Evolutionary conservation across 805 yeast species (phyloP), one percentile per base, ranked within the genome.

Genomic region (Saccharomycopsis lassenensis): DNA sequence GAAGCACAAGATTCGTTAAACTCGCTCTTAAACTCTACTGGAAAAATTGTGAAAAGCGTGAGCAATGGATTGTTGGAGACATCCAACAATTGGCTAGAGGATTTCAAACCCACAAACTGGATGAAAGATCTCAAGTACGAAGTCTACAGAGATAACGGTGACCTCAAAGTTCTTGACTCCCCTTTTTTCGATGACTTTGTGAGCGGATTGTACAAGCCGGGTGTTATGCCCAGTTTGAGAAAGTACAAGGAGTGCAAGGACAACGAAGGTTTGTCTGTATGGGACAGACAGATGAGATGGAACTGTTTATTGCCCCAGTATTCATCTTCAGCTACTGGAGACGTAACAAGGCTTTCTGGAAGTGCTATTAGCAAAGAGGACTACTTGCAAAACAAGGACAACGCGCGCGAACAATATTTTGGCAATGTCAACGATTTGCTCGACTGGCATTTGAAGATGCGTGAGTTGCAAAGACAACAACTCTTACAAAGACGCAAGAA

Each of bases 201-300:
- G n/a, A n/a, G n/a, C n/a, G n/a, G n/a, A n/a, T n/a, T 29, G 22
- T 29, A 12, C 12, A 15, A 24, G 33, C 7, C 7, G 5, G 7
- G n/a, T 14, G 33, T 22, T 17, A 6, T 68, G 61, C 45, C 74
- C 74, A 60, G 76, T 0, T 60, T 68, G 2, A 54, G 65, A 33
- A 68, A 71, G 43, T 83, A 76, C 54, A 63, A 69, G 35, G 63
- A 69, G 31, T 89, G 97, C 56, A 47, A 68, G 43, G 69, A 69
- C 15, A 58, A 67, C 24, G 59, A 73, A 6, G 97, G 98, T 3
- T 58, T 68, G 5, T 71, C 84, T 0, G 76, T 74, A 8, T 89
- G 96, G 95, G 93, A 85, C 52, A 58, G 71, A 24, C 64, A 68
- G 16, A 97, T 96, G 0, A 70, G 76, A 55, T 89, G 96, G 96